phyloP scores from a whole-genome alignment of 768 basidiomycete genomes.

The Rhodotorula graminis region DNA sequence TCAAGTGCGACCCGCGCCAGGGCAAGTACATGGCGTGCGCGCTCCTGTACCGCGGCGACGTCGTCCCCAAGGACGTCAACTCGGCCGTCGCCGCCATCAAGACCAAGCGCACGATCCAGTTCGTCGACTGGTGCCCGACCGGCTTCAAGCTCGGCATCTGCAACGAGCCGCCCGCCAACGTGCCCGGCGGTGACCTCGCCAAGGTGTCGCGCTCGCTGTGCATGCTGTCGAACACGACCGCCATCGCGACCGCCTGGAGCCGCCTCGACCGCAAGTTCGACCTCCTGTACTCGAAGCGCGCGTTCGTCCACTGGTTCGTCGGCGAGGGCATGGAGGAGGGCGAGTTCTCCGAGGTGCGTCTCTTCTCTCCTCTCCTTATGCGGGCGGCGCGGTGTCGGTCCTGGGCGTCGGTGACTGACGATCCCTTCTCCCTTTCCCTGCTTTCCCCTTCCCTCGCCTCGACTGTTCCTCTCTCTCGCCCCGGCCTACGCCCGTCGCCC shows the following conservation, averaged over 20 bases:
- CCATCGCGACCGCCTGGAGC: constrained; percentile 91
- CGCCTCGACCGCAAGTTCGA: constrained; percentile 98
- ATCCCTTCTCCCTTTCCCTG: no score
- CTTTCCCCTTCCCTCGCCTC: no score
- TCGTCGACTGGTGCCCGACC: constrained; percentile 97
- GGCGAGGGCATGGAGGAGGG: constrained; percentile 91
- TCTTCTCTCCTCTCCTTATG: no score
- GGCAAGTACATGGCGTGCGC: constrained; percentile 80
- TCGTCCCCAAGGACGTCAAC: constrained; percentile 62
- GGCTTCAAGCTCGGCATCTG: constrained; percentile 99
- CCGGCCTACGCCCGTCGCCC: no score
- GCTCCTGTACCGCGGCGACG: constrained; percentile 42
- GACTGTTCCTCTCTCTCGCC: no score
- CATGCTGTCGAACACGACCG: constrained; percentile 94
- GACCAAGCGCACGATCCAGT: constrained; percentile 96
- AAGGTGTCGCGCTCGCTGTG: constrained; percentile 90
- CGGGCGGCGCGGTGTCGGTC: no score
- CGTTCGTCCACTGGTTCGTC: constrained; percentile 54
- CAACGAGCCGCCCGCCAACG: constrained; percentile 86
- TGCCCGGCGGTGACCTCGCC: constrained; percentile 92
- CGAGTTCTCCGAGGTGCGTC: constrained; percentile 74
- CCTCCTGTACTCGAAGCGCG: constrained; percentile 60
- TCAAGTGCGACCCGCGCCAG: constrained; percentile 88
- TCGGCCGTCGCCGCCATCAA: constrained; percentile 89
- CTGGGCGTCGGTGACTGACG: no score